A percentile compares a stretch with the other conserved stretches of the same genome.
phyloP scores from a whole-genome alignment of 2,329 filamentous ascomycete species.

The Corniculantispora saksenae region DNA sequence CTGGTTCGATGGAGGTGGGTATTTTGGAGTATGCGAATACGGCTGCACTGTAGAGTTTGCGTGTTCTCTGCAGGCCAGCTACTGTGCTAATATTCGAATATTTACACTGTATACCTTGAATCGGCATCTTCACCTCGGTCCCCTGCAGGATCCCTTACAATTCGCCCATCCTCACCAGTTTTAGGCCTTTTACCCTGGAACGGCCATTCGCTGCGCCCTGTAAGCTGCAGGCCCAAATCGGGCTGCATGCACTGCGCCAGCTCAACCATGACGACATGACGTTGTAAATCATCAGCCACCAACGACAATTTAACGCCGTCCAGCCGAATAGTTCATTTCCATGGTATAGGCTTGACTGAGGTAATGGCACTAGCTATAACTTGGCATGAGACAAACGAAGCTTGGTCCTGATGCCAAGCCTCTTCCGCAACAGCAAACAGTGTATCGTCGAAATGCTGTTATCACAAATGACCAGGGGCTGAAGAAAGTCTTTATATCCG shows the following conservation, averaged over 20 bases:
- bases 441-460: neutral
- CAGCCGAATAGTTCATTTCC: neutral
- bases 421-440: neutral
- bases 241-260: neutral
- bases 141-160: neutral
- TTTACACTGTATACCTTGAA: neutral
- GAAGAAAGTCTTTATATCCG: neutral
- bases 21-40: neutral
- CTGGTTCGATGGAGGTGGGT: neutral
- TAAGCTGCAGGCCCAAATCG: neutral
- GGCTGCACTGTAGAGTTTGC: neutral
- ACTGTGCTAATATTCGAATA: neutral
- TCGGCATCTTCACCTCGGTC: neutral
- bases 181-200: neutral
- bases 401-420: neutral
- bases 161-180: neutral
- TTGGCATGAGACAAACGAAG: neutral
- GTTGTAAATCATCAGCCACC: neutral
- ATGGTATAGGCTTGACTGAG: neutral
- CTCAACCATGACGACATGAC: slow-evolving; percentile 1
- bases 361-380: neutral
- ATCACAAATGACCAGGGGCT: neutral
- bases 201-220: neutral
- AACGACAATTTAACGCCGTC: neutral
- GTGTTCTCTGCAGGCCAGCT: neutral